Evolutionary conservation across 1,284 basidiomycete species (phyloP).

Genomic region (Phaffia rhodozyma): DNA sequence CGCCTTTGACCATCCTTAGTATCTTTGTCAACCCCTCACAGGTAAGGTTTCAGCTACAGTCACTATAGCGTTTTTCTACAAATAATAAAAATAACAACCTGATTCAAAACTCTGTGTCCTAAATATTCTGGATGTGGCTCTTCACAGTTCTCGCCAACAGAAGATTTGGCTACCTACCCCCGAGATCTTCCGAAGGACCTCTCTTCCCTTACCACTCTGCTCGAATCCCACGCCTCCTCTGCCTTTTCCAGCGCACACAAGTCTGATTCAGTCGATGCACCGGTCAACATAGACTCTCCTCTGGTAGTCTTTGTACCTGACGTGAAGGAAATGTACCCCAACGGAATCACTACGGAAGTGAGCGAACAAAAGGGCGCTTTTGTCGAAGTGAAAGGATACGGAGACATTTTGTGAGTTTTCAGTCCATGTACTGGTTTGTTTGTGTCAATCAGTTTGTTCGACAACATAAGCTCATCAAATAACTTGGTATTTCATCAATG

Average conservation of each 20-base stretch:
- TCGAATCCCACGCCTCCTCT: slow-evolving; percentile 39
- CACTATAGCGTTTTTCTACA: no score
- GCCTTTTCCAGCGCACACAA: slow-evolving; percentile 8
- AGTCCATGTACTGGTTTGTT: neutral
- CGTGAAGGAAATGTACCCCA: slow-evolving; percentile 71
- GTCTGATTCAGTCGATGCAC: neutral
- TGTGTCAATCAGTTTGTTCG: neutral
- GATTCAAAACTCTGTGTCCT: neutral
- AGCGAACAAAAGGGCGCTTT: slow-evolving; percentile 71
- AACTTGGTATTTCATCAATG: slow-evolving; percentile 39
- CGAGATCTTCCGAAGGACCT: slow-evolving; percentile 51
- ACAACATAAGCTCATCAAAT: neutral
- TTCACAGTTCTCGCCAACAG: slow-evolving; percentile 78
- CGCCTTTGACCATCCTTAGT: slow-evolving; percentile 80
- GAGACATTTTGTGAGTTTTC: slow-evolving; percentile 37
- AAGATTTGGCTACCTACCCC: slow-evolving; percentile 84
- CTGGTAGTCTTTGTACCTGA: slow-evolving; percentile 68
- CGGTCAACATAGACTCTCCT: slow-evolving; percentile 31
- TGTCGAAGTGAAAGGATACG: slow-evolving; percentile 77
- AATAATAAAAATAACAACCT: no score
- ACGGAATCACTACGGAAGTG: slow-evolving; percentile 69
- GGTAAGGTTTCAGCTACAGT: slow-evolving; percentile 19
- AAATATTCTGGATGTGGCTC: neutral
- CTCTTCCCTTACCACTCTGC: slow-evolving; percentile 47
- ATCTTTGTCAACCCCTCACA: slow-evolving; percentile 95